Base-by-base conservation (phyloP, 1,284 basidiomycete genomes). In the Exobasidium rhododendri region DNA sequence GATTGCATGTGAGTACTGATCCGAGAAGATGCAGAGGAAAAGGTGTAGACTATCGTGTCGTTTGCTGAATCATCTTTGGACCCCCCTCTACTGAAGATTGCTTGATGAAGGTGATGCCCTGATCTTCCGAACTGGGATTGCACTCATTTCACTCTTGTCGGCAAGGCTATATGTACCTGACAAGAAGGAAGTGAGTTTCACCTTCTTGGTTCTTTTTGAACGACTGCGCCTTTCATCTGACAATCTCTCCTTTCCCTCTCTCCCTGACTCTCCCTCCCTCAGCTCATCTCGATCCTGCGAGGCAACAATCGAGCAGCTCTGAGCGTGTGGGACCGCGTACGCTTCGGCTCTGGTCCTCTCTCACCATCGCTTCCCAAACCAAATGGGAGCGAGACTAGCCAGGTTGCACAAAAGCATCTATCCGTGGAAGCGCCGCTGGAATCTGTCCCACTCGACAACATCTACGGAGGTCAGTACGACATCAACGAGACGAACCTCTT, bases 401-500 rank as follows among this genome's bases (percentile, higher is more conserved):
- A 20, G 26, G 26, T 24, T 50, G 28, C 13, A 24, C 14, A 50
- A 4, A 28, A 50, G 30, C 55, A 43, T 7, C 14, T 30, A 17
- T 35, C 40, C 1, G 26, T 62, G 43, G 29, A 45, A 32, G 55
- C 61, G 7, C 47, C 47, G 3, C n/a, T 14, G 14, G 35, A 53
- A 35, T 45, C 43, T 13, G 30, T 58, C 1, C 76, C 76, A 1
- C 22, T 26, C 1, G 76, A 78, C 63, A 65, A 65, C 63, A 67
- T 78, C 53, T 78, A 75, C 66, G 71, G 71, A 32, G 52, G 52
- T n/a, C 73, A 76, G 49, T 78, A 78, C 64, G 63, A 40, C 26
- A 70, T 78, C 55, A 62, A 46, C 22, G 76, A 78, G 53, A 32
- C 70, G 11, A 46, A 52, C 29, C 47, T 78, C 10, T 78, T 77